Evolutionary conservation across 176 grass and related monocot genomes (phyloP).

Genomic region (Neostapfia colusana): DNA sequence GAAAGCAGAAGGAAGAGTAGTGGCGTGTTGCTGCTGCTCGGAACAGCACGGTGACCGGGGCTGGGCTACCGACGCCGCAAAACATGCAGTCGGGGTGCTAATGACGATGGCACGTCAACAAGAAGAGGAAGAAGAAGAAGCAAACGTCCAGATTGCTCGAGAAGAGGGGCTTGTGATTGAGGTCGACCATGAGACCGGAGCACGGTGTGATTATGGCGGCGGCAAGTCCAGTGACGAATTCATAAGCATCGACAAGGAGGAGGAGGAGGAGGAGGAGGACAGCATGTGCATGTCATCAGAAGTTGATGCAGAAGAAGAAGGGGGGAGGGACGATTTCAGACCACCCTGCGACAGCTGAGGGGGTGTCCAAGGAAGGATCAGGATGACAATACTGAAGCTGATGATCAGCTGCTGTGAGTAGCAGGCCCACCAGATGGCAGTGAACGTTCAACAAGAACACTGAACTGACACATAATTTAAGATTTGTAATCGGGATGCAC

Average conservation of each 20-base stretch:
- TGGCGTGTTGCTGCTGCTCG: too few species aligned
- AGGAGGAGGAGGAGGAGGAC: too few species aligned
- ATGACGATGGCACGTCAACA: not conserved
- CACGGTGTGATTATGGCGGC: not conserved
- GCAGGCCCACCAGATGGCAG: conserved; percentile 46
- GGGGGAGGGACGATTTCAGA: too few species aligned
- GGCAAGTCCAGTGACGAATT: conserved; percentile 42
- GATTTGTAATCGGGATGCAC: too few species aligned
- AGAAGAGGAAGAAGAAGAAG: too few species aligned
- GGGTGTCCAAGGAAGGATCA: too few species aligned
- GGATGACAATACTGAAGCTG: not conserved
- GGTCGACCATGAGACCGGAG: not conserved
- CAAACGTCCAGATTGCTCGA: not conserved
- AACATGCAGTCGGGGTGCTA: conserved; percentile 41
- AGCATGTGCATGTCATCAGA: too few species aligned
- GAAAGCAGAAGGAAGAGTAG: not conserved
- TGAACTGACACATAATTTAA: too few species aligned
- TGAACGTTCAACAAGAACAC: not conserved
- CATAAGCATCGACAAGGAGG: conserved; percentile 35
- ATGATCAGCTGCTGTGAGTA: not conserved
- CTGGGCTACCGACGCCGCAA: conserved; percentile 42
- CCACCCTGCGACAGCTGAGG: too few species aligned
- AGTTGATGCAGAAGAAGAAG: too few species aligned
- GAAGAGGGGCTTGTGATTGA: not conserved
- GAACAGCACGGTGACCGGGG: not conserved